Evolutionary conservation across 805 yeast genomes (phyloP).

Genomic region (Barnettozyma siamensis): DNA sequence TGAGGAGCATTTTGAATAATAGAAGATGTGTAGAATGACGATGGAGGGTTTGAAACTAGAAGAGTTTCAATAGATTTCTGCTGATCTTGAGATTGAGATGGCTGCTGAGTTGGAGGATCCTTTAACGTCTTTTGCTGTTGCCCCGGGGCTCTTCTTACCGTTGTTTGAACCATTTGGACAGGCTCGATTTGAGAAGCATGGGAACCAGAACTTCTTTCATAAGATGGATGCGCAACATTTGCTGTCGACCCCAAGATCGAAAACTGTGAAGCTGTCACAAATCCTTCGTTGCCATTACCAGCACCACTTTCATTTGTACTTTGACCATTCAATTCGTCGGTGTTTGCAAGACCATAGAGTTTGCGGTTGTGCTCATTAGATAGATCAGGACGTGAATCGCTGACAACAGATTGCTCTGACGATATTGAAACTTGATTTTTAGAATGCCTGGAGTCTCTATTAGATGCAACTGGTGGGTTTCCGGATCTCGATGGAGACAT

Average conservation of each 20-base stretch:
- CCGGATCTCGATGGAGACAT: neutral
- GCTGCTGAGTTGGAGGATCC: too few species aligned
- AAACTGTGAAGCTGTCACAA: conserved; percentile 36
- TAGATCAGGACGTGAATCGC: conserved; percentile 8
- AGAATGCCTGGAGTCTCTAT: neutral
- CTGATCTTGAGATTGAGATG: neutral
- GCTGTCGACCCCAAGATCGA: conserved; percentile 17
- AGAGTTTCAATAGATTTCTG: too few species aligned
- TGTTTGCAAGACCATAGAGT: conserved; percentile 15
- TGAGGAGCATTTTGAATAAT: neutral
- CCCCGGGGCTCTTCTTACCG: too few species aligned
- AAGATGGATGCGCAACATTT: neutral
- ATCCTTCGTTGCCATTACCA: conserved; percentile 26
- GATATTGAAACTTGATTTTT: conserved; percentile 18
- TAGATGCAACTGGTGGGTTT: neutral
- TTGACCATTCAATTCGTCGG: neutral
- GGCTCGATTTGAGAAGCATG: too few species aligned
- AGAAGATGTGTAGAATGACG: too few species aligned
- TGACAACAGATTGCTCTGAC: conserved; percentile 21
- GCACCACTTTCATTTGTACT: neutral
- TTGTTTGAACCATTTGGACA: too few species aligned
- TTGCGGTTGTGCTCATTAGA: conserved; percentile 8
- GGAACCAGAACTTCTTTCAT: too few species aligned
- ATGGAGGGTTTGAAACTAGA: too few species aligned
- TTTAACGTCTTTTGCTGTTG: too few species aligned